Evolutionary conservation across 192 early-diverging fungal genomes (phyloP).

Genomic region (Coemansia sp.): DNA sequence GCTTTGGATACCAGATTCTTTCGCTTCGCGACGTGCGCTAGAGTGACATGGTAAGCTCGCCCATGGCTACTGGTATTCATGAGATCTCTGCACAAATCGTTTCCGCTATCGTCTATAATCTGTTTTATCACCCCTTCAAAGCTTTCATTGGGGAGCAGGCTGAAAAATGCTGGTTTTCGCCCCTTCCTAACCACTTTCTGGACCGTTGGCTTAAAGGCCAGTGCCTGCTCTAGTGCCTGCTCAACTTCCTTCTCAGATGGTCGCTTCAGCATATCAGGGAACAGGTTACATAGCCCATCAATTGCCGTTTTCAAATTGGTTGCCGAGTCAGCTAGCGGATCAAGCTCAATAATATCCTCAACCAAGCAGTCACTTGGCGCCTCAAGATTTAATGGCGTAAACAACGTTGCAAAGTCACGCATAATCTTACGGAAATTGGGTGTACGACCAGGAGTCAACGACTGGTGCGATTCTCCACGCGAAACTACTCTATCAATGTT

Average conservation of each 20-base stretch:
- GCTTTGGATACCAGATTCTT: constrained; percentile 21
- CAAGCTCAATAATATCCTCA: constrained; percentile 59
- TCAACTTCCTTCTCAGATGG: constrained; percentile 55
- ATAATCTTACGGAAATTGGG: constrained; percentile 62
- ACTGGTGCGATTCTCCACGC: constrained; percentile 81
- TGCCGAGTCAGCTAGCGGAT: constrained; percentile 53
- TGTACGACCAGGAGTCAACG: constrained; percentile 65
- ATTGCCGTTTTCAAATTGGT: constrained; percentile 52
- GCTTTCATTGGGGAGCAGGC: constrained; percentile 26
- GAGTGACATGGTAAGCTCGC: constrained; percentile 53
- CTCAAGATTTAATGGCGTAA: constrained; percentile 58
- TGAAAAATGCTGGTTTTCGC: constrained; percentile 20
- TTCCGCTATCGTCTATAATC: constrained; percentile 9
- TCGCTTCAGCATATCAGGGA: constrained; percentile 26
- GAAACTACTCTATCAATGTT: constrained; percentile 56
- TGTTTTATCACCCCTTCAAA: constrained; percentile 20
- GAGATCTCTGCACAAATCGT: constrained; percentile 16
- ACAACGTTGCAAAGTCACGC: constrained; percentile 50
- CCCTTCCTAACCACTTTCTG: constrained; percentile 27
- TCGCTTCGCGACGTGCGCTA: constrained; percentile 43
- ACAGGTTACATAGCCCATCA: constrained; percentile 49
- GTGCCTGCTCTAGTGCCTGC: constrained; percentile 54
- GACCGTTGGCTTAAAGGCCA: constrained; percentile 44
- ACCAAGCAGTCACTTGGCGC: constrained; percentile 54
- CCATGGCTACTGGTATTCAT: constrained; percentile 5